phyloP scores from a whole-genome alignment of 1,284 basidiomycete species.

The Rhodotorula glutinis region DNA sequence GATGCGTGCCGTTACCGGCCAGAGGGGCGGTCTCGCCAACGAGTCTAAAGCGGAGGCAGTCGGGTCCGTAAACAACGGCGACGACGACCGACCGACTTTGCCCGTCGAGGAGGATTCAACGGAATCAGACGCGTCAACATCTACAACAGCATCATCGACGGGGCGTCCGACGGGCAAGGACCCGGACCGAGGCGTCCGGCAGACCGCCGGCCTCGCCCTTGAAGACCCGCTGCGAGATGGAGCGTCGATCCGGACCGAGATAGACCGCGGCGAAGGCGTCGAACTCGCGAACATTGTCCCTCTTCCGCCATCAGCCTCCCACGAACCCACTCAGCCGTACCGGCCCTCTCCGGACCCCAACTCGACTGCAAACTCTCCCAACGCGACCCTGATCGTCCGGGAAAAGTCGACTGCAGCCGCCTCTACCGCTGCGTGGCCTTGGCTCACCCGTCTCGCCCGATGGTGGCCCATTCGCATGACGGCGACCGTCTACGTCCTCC shows the following conservation, averaged over 20 bases:
- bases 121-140: neutral
- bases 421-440: slow-evolving; percentile 1
- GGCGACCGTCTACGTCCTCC: slow-evolving; percentile 12
- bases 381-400: neutral
- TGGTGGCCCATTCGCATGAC: slow-evolving; percentile 10
- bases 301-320: no score
- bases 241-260: slow-evolving; percentile 12
- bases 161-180: slow-evolving; percentile 3
- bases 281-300: neutral
- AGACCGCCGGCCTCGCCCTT: rapidly evolving
- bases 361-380: neutral
- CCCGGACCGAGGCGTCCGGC: neutral
- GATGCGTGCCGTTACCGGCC: neutral
- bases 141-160: neutral
- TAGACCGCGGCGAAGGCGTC: slow-evolving; percentile 11
- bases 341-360: no score
- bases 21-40: no score
- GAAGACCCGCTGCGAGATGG: slow-evolving; percentile 17
- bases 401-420: neutral
- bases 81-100: neutral
- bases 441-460: slow-evolving; percentile 6
- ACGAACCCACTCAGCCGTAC: no score
- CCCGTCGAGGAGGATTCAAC: neutral
- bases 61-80: neutral
- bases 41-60: no score